These are phyloP conservation scores for Zygnema cylindricum DNA, from an alignment of 139 green algal genomes.

Conservation along the genomic window DNA sequence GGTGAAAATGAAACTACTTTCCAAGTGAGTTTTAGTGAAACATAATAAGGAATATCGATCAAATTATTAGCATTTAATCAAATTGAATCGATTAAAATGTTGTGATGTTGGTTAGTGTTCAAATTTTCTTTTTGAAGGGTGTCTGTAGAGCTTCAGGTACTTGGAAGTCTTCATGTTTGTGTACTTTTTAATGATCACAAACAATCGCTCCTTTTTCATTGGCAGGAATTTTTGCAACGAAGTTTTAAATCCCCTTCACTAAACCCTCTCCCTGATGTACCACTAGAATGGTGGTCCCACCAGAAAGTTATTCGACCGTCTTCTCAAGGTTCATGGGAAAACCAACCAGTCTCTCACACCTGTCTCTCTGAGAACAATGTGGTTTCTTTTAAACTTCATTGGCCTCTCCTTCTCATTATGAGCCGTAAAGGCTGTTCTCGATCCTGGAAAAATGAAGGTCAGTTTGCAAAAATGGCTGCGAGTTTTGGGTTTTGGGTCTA, in stretches of 20 bases:
- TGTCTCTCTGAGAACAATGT: neutral
- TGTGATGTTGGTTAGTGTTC: too few relatives aligned
- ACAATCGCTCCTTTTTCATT: too few relatives aligned
- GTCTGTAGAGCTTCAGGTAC: too few relatives aligned
- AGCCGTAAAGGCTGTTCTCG: neutral
- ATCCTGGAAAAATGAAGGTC: neutral
- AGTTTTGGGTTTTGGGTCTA: neutral
- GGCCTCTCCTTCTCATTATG: neutral
- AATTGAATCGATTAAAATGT: too few relatives aligned
- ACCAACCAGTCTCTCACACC: neutral
- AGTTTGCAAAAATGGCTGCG: neutral
- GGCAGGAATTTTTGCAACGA: neutral
- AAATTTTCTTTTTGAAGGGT: too few relatives aligned
- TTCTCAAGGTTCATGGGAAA: neutral
- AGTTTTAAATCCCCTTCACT: neutral
- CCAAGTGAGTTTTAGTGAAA: too few relatives aligned
- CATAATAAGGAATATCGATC: too few relatives aligned
- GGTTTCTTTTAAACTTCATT: neutral
- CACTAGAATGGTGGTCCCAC: neutral
- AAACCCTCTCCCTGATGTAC: neutral
- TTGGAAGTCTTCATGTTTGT: too few relatives aligned
- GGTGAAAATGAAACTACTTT: neutral
- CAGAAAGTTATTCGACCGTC: neutral
- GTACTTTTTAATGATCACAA: too few relatives aligned
- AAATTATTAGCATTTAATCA: too few relatives aligned